Percentiles rank a stretch among this genome's conserved stretches.
phyloP scores from a whole-genome alignment of 305 asterid genomes.

The Fraxinus sp. region DNA sequence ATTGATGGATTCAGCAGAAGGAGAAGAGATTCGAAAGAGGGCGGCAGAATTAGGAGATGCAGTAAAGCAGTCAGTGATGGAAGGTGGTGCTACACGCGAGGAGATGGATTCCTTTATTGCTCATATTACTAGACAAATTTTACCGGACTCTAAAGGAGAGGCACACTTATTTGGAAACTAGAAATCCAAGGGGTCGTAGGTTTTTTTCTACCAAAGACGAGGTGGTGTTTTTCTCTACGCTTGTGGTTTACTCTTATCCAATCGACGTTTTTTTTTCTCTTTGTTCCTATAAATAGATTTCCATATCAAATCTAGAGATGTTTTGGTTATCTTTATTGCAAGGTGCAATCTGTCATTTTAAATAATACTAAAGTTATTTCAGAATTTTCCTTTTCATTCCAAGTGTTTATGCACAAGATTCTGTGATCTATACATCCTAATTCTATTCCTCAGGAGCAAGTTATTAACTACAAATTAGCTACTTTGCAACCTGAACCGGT shows the following conservation, averaged over 20 bases:
- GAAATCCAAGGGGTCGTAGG: no score
- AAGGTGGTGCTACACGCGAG: constrained; percentile 20
- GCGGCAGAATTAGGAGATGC: constrained; percentile 11
- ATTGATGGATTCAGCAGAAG: constrained; percentile 29
- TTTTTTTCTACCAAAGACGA: no score
- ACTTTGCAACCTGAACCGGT: not conserved
- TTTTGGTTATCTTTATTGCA: not conserved
- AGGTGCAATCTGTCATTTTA: not conserved
- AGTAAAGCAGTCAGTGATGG: constrained; percentile 7
- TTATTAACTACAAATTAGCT: not conserved
- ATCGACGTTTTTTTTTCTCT: no score
- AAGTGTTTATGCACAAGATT: not conserved
- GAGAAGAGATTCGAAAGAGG: constrained; percentile 23
- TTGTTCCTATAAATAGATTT: no score
- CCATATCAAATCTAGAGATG: not conserved
- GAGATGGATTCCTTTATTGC: constrained; percentile 28
- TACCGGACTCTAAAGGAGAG: no score
- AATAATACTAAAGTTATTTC: not conserved
- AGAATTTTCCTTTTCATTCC: not conserved
- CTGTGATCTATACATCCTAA: not conserved
- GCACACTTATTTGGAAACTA: no score
- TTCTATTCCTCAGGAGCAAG: not conserved
- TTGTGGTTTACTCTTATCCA: no score
- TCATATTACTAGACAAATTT: constrained; percentile 19
- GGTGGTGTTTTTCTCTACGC: no score